Base-by-base conservation (phyloP, 108 stramenopile species). In the Pseudonitzschia delicatissima region DNA sequence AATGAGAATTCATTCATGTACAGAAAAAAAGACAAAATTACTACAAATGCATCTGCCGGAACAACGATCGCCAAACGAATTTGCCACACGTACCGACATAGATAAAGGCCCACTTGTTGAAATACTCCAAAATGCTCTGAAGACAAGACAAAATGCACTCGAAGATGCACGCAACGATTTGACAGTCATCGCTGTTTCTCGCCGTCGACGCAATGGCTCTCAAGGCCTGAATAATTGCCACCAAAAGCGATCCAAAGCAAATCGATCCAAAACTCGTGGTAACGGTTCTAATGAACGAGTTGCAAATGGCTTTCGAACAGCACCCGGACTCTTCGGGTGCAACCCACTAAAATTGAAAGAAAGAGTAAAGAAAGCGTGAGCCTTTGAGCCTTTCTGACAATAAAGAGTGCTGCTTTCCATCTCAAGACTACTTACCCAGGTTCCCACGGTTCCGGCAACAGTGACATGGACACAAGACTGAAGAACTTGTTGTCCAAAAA, bases 241-340 rank as follows among this genome's bases (percentile, higher is more conserved):
- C 91, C 18, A 97, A 45, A 0, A 97, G 76, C 1, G 75, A 77
- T 21, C 97, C 97, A 64, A 96, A 87, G 73, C 94, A 95, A 74
- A 97, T 96, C 40, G 77, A 80, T 15, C 97, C 97, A 73, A 97
- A 94, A 29, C 90, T 90, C 7, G 80, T 79, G 11, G 95, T 94
- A 31, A 85, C 72, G 37, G 92, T 69, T 34, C 90, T 81, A 49
- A 87, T 40, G 27, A 92, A 78, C 13, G 72, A 73, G 42, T 79
- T 78, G 45, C 61, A 76, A 21, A 95, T 76, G 2, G 76, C 91
- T 27, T 45, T 29, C 7, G 82, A 86, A 68, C 93, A 92, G 73
- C 81, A 82, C 0, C 71, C 68, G 8, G 71, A 69, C 29, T 87
- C 90, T 31, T 77, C 71, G 25, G 92, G 88, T 39, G 78, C 73